These are phyloP conservation scores for Heimioporus sp. DNA, from an alignment of 768 basidiomycete genomes.

Conservation along the genomic window DNA sequence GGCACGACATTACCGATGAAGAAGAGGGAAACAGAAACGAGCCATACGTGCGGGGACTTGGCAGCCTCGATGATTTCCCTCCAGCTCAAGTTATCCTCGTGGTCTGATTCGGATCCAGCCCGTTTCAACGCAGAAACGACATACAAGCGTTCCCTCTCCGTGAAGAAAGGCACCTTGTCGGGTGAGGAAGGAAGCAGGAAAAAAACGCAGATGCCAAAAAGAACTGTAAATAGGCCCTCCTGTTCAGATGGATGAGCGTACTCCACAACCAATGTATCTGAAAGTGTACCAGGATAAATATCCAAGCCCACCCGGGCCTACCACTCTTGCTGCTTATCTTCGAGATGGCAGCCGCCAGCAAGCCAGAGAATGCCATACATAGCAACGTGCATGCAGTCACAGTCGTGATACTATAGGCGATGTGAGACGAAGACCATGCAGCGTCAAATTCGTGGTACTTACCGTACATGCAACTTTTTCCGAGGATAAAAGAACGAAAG, in stretches of 20 bases:
- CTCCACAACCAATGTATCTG: not conserved
- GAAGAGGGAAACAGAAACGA: slow-evolving; percentile 51
- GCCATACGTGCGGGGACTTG: slow-evolving; percentile 54
- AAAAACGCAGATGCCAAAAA: slow-evolving; percentile 52
- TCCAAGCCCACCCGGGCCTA: slow-evolving; percentile 60
- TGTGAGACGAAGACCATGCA: not conserved
- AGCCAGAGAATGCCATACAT: slow-evolving; percentile 58
- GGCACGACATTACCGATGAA: slow-evolving; percentile 41
- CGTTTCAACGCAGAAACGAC: slow-evolving; percentile 30
- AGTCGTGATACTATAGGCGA: slow-evolving; percentile 30
- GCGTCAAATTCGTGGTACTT: not conserved
- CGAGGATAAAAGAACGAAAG: slow-evolving; percentile 47
- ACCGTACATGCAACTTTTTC: slow-evolving; percentile 22
- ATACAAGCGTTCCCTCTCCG: slow-evolving; percentile 47
- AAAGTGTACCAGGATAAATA: slow-evolving; percentile 48
- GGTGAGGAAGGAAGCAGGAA: slow-evolving; percentile 48
- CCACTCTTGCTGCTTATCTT: slow-evolving; percentile 52
- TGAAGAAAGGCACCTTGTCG: slow-evolving; percentile 48
- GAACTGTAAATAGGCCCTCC: slow-evolving; percentile 62
- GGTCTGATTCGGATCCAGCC: slow-evolving; percentile 32
- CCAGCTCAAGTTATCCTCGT: slow-evolving; percentile 55
- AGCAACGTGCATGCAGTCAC: slow-evolving; percentile 46
- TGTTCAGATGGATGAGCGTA: slow-evolving; percentile 5
- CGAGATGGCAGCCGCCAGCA: slow-evolving; percentile 57
- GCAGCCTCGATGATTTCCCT: slow-evolving; percentile 48